Evolutionary conservation across 1,139 yeast species (phyloP).

Genomic region (Pichia sp.): DNA sequence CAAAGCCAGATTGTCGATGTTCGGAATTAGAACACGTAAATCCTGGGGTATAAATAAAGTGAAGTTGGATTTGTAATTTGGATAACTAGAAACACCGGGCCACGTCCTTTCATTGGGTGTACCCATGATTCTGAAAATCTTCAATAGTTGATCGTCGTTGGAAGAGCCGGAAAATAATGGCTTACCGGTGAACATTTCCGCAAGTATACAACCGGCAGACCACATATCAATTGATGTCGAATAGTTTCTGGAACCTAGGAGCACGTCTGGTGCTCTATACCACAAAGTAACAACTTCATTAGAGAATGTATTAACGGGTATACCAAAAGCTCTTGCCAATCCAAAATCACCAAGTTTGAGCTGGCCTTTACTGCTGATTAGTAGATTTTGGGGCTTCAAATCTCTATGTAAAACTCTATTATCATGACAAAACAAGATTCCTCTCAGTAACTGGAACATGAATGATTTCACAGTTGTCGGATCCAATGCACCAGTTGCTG

Average conservation of each 20-base stretch:
- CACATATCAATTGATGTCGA: constrained; percentile 96
- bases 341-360: constrained; percentile 97
- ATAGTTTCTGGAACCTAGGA: constrained; percentile 89
- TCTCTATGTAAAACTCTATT: constrained; percentile 92
- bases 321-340: constrained; percentile 94
- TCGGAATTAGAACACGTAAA: constrained; percentile 66
- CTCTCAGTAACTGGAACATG: constrained; percentile 86
- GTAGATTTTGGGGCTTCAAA: constrained; percentile 87
- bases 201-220: constrained; percentile 97
- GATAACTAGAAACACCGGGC: constrained; percentile 86
- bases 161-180: constrained; percentile 95
- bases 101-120: constrained; percentile 93
- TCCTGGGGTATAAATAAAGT: constrained; percentile 78
- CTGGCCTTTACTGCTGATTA: constrained; percentile 83
- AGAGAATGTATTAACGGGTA: constrained; percentile 94
- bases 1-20: constrained; percentile 71
- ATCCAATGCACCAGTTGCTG: constrained; percentile 63
- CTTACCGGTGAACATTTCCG: constrained; percentile 98
- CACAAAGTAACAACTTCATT: constrained; percentile 96
- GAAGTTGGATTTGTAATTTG: constrained; percentile 79
- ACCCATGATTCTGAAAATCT: constrained; percentile 90
- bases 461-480: constrained; percentile 76
- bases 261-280: constrained; percentile 98
- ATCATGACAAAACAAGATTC: constrained; percentile 91
- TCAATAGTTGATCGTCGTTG: constrained; percentile 86